Evolutionary conservation across 23 red algal species (phyloP).

Genomic region (Gracilaria gracilis): DNA sequence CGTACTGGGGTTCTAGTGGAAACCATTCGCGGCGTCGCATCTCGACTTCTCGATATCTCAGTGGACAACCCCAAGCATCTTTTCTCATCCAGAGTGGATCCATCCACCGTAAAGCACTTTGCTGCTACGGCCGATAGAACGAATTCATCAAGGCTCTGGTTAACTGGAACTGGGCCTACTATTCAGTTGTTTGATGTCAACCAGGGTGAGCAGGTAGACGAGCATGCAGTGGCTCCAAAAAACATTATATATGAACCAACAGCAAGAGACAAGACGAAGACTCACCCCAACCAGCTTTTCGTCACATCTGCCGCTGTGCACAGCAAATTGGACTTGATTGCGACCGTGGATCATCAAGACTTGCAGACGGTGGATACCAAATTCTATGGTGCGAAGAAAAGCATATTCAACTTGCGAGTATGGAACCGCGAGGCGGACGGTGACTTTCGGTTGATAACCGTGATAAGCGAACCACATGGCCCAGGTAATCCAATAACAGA

Average conservation of each 20-base stretch:
- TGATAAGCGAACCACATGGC: conserved; percentile 59
- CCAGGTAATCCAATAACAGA: conserved; percentile 28
- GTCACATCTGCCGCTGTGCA: conserved; percentile 23
- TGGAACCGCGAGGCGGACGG: conserved; percentile 41
- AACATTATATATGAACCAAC: conserved; percentile 31
- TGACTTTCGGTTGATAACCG: conserved; percentile 3
- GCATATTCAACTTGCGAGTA: conserved; percentile 30
- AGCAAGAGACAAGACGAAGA: neutral
- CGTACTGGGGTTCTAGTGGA: neutral
- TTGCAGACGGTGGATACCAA: neutral
- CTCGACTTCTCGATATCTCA: neutral
- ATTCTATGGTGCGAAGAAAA: conserved; percentile 11
- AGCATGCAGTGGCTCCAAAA: conserved; percentile 18
- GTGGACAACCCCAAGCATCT: conserved; percentile 24
- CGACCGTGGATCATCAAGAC: conserved; percentile 54
- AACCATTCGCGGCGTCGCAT: conserved; percentile 47
- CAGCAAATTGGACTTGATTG: conserved; percentile 13
- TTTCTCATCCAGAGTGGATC: conserved; percentile 18
- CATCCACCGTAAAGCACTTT: neutral
- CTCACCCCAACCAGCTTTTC: conserved; percentile 11
- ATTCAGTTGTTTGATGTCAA: conserved; percentile 64
- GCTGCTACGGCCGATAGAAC: conserved; percentile 4
- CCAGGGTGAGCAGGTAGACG: conserved; percentile 49
- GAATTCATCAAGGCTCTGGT: conserved; percentile 13
- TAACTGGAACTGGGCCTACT: conserved; percentile 34